Evolutionary conservation across 495 filamentous ascomycete genomes (phyloP).

Genomic region (Penicillium egyptiacum): DNA sequence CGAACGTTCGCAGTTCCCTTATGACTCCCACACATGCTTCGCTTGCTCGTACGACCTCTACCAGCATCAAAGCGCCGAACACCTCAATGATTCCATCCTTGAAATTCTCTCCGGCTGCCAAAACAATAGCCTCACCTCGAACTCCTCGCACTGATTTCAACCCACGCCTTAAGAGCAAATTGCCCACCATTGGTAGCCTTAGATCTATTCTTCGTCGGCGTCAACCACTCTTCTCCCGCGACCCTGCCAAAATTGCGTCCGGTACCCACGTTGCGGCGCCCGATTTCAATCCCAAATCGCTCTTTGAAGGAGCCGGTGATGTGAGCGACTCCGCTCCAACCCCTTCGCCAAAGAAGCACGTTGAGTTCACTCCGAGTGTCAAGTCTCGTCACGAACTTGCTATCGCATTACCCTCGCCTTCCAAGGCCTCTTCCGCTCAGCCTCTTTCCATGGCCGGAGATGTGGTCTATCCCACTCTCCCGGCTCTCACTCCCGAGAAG

Average conservation of each 20-base stretch:
- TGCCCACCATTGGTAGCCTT: slow-evolving; percentile 47
- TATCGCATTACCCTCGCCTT: slow-evolving; percentile 44
- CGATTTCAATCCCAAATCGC: slow-evolving; percentile 44
- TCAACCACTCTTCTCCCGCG: slow-evolving; percentile 60
- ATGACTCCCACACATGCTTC: slow-evolving; percentile 83
- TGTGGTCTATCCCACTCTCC: slow-evolving; percentile 46
- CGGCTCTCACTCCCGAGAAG: slow-evolving; percentile 40
- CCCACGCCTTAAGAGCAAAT: slow-evolving; percentile 42
- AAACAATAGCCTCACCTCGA: slow-evolving; percentile 42
- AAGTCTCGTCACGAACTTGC: slow-evolving; percentile 43
- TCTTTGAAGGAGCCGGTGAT: slow-evolving; percentile 38
- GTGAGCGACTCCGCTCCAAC: slow-evolving; percentile 33
- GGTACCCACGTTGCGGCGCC: slow-evolving; percentile 58
- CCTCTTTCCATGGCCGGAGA: slow-evolving; percentile 31
- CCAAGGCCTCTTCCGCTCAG: slow-evolving; percentile 39
- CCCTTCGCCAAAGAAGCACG: slow-evolving; percentile 57
- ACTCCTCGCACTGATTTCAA: slow-evolving; percentile 51
- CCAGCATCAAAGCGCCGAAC: slow-evolving; percentile 58
- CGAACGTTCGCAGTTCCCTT: slow-evolving; percentile 48
- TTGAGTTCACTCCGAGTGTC: slow-evolving; percentile 59
- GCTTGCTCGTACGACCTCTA: slow-evolving; percentile 54
- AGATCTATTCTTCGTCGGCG: slow-evolving; percentile 63
- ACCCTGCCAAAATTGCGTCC: slow-evolving; percentile 59
- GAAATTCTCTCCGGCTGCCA: slow-evolving; percentile 47
- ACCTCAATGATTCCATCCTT: slow-evolving; percentile 57